Evolutionary conservation across 2,329 filamentous ascomycete genomes (phyloP), one percentile per base, ranked within the genome.

Genomic region (Paraconiothyrium brasiliense): DNA sequence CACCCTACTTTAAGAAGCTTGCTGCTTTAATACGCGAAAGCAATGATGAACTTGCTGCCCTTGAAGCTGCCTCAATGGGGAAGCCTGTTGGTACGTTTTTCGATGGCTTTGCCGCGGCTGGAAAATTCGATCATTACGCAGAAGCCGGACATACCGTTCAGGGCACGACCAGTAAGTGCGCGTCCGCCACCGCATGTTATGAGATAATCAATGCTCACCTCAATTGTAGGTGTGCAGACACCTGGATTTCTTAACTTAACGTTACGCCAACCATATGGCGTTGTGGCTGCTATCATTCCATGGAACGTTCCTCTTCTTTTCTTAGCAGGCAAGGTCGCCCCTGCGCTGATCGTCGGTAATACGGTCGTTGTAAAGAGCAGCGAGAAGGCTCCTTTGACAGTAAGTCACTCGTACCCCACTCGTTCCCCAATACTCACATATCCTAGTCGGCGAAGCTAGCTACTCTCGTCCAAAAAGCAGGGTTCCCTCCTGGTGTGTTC

Each of bases 11-110:
- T 57, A 76, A 71, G 62, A 91, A 90, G 81, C 92, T 93, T 70
- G 91, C 93, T 20, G 84, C 84, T 37, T 82, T 94, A 70, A 92
- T 95, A 73, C 84, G 90, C 54, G 89, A 93, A 80, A 90, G 92
- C 81, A 93, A 90, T 88, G 91, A 94, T 76, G 86, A 92, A 22
- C 81, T 95, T 66, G 92, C 91, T 10, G 90, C 91, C 10, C 92
- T 90, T 78, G 94, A 94, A 79, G 93, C 91, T 16, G 84, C 93
- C 50, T 92, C 94, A 79, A 92, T 94, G 83, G 92, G 92, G 75
- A 94, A 94, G 85, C 94, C 92, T 0, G 88, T 94, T 74, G 89
- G 89, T 52, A 90, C 92, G 76, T 92, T 91, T 57, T 89, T 86
- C 78, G 92, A 92, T 51, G 92, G 93, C 73, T 90, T 93, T 32